phyloP scores from a whole-genome alignment of 371 early-diverging fungal genomes.

The Lichtheimia hyalospora region DNA sequence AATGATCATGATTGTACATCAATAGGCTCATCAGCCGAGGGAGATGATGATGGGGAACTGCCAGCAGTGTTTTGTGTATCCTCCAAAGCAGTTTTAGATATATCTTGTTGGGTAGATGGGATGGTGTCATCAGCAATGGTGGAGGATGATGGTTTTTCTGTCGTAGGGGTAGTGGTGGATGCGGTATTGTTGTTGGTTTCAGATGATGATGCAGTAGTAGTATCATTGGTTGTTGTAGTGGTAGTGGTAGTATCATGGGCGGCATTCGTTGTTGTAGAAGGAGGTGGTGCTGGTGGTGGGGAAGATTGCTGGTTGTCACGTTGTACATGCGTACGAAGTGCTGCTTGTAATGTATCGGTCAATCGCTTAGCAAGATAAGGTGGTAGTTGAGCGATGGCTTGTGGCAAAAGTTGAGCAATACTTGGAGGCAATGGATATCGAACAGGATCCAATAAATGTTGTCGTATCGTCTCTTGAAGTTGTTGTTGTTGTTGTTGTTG shows the following conservation, averaged over 20 bases:
- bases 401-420: conserved; percentile 38
- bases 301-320: neutral
- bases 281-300: neutral
- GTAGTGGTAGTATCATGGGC: neutral
- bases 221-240: neutral
- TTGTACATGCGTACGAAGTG: conserved; percentile 18
- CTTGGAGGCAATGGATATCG: conserved; percentile 38
- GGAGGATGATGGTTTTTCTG: too few species aligned
- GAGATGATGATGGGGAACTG: too few species aligned
- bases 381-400: conserved; percentile 44
- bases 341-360: conserved; percentile 31
- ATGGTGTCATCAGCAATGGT: neutral
- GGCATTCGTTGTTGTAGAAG: neutral
- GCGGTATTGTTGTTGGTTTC: too few species aligned
- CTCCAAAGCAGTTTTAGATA: too few species aligned
- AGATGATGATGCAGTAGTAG: neutral
- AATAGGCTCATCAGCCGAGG: too few species aligned
- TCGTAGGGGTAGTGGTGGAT: too few species aligned
- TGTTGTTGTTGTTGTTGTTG: conserved; percentile 31
- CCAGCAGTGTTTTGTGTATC: too few species aligned
- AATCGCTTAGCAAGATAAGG: conserved; percentile 40
- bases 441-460: conserved; percentile 44
- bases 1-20: too few species aligned
- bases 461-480: conserved; percentile 42
- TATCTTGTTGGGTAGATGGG: neutral